A percentile compares a stretch with the other conserved stretches of the same genome.
phyloP scores from a whole-genome alignment of 192 early-diverging fungal species.

The Linnemannia zychae region DNA sequence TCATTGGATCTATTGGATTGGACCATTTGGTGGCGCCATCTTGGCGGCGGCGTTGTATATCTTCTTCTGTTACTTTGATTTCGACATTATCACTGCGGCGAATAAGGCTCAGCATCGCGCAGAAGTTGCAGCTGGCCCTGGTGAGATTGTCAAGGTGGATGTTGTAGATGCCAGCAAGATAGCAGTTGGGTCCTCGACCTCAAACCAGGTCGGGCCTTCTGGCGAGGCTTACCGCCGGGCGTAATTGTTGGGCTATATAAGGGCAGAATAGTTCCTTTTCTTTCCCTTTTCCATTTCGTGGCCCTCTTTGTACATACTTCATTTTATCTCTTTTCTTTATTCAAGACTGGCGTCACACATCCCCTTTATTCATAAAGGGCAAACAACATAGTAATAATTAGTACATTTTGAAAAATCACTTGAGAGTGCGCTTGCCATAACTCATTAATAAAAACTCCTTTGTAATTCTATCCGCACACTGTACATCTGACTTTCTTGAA shows the following conservation, averaged over 20 bases:
- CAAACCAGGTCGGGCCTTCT: not conserved
- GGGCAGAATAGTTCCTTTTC: too few species aligned
- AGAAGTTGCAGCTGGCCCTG: conserved; percentile 11
- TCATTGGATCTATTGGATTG: conserved; percentile 77
- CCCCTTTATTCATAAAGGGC: not conserved
- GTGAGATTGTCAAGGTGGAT: conserved; percentile 9
- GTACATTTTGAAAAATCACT: not conserved
- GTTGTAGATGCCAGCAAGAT: not conserved
- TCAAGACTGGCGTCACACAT: not conserved
- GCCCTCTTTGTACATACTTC: not conserved
- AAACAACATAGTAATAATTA: not conserved
- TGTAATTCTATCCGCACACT: not conserved
- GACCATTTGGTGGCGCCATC: conserved; percentile 62
- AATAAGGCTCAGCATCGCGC: conserved; percentile 16
- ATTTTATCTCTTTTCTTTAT: not conserved
- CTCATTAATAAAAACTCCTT: not conserved
- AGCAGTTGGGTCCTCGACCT: not conserved
- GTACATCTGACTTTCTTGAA: not conserved
- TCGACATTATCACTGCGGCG: conserved; percentile 18
- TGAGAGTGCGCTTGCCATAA: not conserved
- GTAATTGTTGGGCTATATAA: not conserved
- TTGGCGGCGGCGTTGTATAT: conserved; percentile 49
- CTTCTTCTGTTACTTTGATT: conserved; percentile 37
- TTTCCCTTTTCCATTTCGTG: not conserved
- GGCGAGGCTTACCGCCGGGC: not conserved